Base-by-base conservation (phyloP, 129 eudicot genomes). In the Dittrichia graveolens region DNA sequence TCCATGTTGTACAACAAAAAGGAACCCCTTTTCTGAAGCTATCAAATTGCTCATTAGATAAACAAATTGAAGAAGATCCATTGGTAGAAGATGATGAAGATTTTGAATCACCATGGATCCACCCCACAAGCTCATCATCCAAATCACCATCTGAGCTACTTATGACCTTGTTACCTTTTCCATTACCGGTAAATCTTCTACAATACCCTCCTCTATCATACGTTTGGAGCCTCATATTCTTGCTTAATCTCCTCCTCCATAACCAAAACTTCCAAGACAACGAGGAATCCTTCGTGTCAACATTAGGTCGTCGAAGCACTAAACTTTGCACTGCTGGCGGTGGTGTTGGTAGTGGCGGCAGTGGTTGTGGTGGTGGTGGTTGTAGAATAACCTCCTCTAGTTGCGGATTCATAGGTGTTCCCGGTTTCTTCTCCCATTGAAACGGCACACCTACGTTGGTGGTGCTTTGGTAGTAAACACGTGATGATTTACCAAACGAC, bases 361-460 rank as follows among this genome's bases (percentile, higher is more conserved):
- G 2, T 18, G 71, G 43, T 47, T 14, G n/a, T 43, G 66, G 56
- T 13, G 67, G 68, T 46, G 41, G n/a, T 61, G 63, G 49, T 6
- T 41, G 71, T 60, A 78, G 84, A 31, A 83, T 50, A 7, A 62
- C 66, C 19, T 80, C 86, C 7, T 85, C 86, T 63, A 9, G 56
- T 7, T 78, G 81, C 1, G 85, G 84, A 71, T 69, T 61, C 53
- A 62, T 81, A 13, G 98, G 85, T 3, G 83, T 85, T 37, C 98
- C 98, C 2, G 98, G 98, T 65, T 74, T 80, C 77, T 57, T 79
- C 62, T 92, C 98, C 98, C 98, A 92, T 18, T 78, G 77, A 52
- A 89, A 92, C 0, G 96, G 96, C 3, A 92, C 87, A 0, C 96
- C 95, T 78, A 77, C 4, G 48, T 78, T 88, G 14, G 42, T 34